Evolutionary conservation across 176 grass and related monocot genomes (phyloP).

Genomic region (Musa troglodytarum): DNA sequence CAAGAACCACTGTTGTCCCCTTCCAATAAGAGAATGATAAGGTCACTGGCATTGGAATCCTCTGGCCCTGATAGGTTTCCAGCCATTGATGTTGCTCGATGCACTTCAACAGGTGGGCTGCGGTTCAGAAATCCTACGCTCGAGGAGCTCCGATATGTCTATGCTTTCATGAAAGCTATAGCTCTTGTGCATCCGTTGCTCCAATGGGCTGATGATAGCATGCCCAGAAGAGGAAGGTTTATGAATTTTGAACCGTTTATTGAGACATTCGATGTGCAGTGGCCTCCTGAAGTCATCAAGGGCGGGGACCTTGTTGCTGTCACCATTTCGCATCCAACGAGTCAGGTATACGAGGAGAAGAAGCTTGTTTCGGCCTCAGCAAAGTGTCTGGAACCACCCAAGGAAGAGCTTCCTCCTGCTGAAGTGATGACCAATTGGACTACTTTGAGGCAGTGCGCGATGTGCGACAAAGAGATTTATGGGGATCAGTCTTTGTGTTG

Average conservation of each 20-base stretch:
- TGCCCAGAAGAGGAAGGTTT: constrained; percentile 9
- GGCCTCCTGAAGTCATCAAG: constrained; percentile 26
- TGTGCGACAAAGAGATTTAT: constrained; percentile 22
- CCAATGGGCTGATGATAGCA: constrained; percentile 16
- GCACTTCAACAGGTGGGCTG: constrained; percentile 20
- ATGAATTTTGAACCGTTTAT: constrained; percentile 33
- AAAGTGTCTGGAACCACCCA: constrained; percentile 26
- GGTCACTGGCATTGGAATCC: constrained; percentile 24
- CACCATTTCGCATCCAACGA: constrained; percentile 32
- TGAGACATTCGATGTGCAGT: constrained; percentile 39
- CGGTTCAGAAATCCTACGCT: constrained; percentile 30
- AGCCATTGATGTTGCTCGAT: constrained; percentile 28
- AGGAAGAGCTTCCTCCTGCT: constrained; percentile 16
- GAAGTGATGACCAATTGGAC: constrained; percentile 2
- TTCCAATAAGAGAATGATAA: constrained; percentile 30
- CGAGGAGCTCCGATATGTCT: constrained; percentile 32
- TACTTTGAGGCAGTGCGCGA: constrained; percentile 20
- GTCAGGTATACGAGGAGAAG: constrained; percentile 31
- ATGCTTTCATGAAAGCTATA: constrained; percentile 33
- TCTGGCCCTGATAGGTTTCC: constrained; percentile 29
- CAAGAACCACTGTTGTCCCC: constrained; percentile 20
- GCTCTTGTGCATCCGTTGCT: constrained; percentile 31
- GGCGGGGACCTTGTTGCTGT: constrained; percentile 29
- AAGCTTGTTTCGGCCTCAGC: constrained; percentile 9
- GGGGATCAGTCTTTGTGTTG: constrained; percentile 25